phyloP scores from a whole-genome alignment of 495 filamentous ascomycete genomes.

The Annulohypoxylon maeteangense region DNA sequence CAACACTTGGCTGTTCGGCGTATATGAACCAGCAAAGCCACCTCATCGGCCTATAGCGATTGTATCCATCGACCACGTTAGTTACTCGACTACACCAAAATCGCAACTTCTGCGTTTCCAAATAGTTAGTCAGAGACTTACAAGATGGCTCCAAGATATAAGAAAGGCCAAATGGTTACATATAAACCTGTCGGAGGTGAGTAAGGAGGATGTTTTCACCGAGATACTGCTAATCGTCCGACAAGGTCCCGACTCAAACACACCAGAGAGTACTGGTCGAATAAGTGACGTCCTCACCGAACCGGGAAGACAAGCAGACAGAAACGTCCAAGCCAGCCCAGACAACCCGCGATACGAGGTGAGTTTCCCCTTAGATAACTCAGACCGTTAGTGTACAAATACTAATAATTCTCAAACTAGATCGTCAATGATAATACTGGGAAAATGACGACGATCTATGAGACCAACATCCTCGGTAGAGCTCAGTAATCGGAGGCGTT shows the following conservation, averaged over 20 bases:
- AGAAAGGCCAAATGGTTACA: slow-evolving; percentile 47
- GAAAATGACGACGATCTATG: slow-evolving; percentile 51
- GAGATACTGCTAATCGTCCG: slow-evolving; percentile 18
- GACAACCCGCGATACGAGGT: slow-evolving; percentile 54
- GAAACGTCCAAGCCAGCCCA: slow-evolving; percentile 51
- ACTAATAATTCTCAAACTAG: slow-evolving; percentile 24
- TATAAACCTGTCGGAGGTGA: slow-evolving; percentile 52
- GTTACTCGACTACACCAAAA: neutral
- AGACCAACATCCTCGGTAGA: slow-evolving; percentile 50
- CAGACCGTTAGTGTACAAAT: neutral
- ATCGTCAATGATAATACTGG: slow-evolving; percentile 54
- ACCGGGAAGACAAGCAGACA: slow-evolving; percentile 49
- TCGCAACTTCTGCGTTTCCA: neutral
- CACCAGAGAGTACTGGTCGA: slow-evolving; percentile 49
- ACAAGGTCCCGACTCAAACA: slow-evolving; percentile 52
- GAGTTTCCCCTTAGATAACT: neutral
- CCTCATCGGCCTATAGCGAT: neutral
- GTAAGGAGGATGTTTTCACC: neutral
- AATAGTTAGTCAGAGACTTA: neutral
- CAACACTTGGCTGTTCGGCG: neutral
- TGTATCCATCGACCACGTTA: neutral
- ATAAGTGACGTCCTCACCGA: slow-evolving; percentile 51
- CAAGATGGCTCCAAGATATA: slow-evolving; percentile 37
- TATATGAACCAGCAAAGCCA: slow-evolving; percentile 19
- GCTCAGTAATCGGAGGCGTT: slow-evolving; percentile 6